Evolutionary conservation across 768 basidiomycete species (phyloP).

Genomic region (Trametes cingulata): DNA sequence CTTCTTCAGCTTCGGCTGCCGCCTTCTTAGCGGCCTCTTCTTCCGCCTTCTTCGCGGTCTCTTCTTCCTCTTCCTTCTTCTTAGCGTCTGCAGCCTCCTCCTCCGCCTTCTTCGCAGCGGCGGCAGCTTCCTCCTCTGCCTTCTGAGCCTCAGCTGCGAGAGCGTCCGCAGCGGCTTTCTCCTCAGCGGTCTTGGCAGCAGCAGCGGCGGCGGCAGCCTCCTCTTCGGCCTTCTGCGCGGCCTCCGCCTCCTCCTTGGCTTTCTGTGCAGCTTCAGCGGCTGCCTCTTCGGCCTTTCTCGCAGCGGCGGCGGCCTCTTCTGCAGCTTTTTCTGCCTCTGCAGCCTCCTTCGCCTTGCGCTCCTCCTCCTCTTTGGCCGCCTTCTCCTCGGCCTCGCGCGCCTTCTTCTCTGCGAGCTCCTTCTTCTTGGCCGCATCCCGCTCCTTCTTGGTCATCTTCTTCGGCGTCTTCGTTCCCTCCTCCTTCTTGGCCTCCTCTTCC

Average conservation of each 20-base stretch:
- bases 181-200: not conserved
- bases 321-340: slow-evolving; percentile 12
- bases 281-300: not conserved
- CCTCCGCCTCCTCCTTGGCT: slow-evolving; percentile 4
- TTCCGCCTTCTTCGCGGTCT: slow-evolving; percentile 1
- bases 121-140: slow-evolving; percentile 13
- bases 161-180: not conserved
- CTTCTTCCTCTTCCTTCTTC: slow-evolving; percentile 2
- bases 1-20: slow-evolving; percentile 3
- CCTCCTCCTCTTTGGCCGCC: slow-evolving; percentile 1
- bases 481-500: slow-evolving; percentile 26
- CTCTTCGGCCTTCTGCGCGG: slow-evolving; percentile 4
- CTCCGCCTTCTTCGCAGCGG: not conserved
- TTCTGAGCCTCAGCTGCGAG: slow-evolving; percentile 1
- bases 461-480: slow-evolving; percentile 11
- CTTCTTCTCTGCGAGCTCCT: slow-evolving; percentile 12
- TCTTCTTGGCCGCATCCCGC: slow-evolving; percentile 24
- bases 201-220: slow-evolving; percentile 9
- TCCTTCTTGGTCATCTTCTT: slow-evolving; percentile 26
- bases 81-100: not conserved
- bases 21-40: slow-evolving; percentile 14
- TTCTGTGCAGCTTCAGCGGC: not conserved
- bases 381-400: slow-evolving; percentile 18
- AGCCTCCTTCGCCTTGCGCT: slow-evolving; percentile 5
- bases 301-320: slow-evolving; percentile 16